Conservation (phyloP, 2,329 filamentous ascomycete species). For the Mollisiaceae sp. region DNA sequence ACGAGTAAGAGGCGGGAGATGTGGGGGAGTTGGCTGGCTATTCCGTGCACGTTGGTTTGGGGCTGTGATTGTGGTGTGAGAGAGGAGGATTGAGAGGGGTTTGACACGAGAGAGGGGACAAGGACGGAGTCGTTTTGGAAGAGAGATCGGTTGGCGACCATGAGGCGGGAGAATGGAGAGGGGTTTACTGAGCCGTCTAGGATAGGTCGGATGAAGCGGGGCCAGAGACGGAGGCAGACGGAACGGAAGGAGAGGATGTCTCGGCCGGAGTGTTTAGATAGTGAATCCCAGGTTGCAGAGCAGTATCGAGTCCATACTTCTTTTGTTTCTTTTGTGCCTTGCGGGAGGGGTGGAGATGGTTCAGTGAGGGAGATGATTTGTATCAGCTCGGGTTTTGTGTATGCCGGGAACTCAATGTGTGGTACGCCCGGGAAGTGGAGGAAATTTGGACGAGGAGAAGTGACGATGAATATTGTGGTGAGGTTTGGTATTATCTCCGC, state of each 20-base stretch:
- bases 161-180: conserved; percentile 82
- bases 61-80: conserved; percentile 28
- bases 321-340: conserved; percentile 54
- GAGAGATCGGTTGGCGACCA: conserved; percentile 71
- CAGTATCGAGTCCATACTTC: conserved; percentile 84
- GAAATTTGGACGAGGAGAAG: conserved; percentile 69
- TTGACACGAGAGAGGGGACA: conserved; percentile 64
- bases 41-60: conserved; percentile 44
- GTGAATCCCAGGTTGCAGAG: conserved; percentile 83
- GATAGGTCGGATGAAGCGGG: conserved; percentile 80
- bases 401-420: conserved; percentile 83
- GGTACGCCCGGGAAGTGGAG: conserved; percentile 74
- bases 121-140: conserved; percentile 77
- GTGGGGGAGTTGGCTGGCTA: conserved; percentile 66
- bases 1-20: conserved; percentile 76
- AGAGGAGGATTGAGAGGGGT: conserved; percentile 18
- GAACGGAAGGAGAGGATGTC: conserved; percentile 76
- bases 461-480: conserved; percentile 77
- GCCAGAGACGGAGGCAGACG: conserved; percentile 80
- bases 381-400: conserved; percentile 80
- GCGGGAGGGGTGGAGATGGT: conserved; percentile 53
- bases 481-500: conserved; percentile 82
- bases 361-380: conserved; percentile 68
- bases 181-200: conserved; percentile 69
- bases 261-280: conserved; percentile 79